Evolutionary conservation across 2,329 filamentous ascomycete species (phyloP).

Genomic region (Emergomyces pasteurianus): DNA sequence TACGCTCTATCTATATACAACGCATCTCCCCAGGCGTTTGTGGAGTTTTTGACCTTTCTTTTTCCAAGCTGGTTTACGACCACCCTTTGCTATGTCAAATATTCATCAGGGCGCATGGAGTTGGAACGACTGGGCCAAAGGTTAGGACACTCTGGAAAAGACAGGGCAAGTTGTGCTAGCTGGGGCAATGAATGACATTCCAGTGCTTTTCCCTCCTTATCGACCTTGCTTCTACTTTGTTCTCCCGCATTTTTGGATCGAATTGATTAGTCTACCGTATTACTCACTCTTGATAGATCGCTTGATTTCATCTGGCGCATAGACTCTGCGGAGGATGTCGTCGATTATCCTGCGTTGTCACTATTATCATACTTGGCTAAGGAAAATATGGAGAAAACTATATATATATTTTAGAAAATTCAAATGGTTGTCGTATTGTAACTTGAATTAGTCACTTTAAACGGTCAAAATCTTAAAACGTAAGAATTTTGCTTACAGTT

Average conservation of each 20-base stretch:
- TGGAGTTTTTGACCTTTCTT: not conserved
- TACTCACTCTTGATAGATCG: not conserved
- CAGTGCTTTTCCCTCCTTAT: not conserved
- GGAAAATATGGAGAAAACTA: no score
- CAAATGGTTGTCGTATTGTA: no score
- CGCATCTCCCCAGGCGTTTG: not conserved
- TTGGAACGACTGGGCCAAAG: not conserved
- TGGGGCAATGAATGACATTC: not conserved
- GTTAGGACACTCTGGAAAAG: not conserved
- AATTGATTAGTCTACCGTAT: not conserved
- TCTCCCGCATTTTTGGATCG: not conserved
- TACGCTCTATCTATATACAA: not conserved
- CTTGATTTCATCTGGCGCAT: not conserved
- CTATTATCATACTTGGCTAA: no score
- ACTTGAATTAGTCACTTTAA: no score
- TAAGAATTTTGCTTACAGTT: no score
- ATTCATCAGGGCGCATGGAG: not conserved
- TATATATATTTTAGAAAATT: no score
- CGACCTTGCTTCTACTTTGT: not conserved
- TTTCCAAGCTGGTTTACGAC: not conserved
- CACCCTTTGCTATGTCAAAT: not conserved
- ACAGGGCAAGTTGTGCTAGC: not conserved
- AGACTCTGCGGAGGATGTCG: no score
- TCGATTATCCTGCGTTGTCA: no score
- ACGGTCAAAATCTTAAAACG: no score